Evolutionary conservation across 768 basidiomycete species (phyloP).

Genomic region (Kwoniella sp.): DNA sequence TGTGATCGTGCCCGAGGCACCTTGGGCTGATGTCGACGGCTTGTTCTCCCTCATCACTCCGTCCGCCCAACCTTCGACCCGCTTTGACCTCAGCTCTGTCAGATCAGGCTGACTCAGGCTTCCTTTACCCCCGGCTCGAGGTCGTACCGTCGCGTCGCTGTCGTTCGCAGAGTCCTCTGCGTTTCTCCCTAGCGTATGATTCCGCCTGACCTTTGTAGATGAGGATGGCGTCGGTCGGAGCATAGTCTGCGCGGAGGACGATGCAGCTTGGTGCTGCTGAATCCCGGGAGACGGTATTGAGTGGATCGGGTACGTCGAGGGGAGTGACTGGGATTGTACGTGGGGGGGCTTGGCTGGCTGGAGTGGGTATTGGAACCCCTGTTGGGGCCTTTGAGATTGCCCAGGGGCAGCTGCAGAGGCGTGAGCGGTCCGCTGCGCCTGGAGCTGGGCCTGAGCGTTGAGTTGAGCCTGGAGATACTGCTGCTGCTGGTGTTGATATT

Average conservation of each 20-base stretch:
- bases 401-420: no score
- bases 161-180: slow-evolving; percentile 13
- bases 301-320: not conserved
- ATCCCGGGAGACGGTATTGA: not conserved
- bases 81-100: slow-evolving; percentile 5
- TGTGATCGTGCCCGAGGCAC: no score
- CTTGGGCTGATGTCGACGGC: no score
- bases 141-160: slow-evolving; percentile 11
- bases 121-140: not conserved
- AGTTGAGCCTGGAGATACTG: not conserved
- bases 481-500: not conserved
- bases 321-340: not conserved
- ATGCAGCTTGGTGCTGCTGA: not conserved
- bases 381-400: no score
- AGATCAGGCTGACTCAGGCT: slow-evolving; percentile 18
- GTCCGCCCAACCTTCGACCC: slow-evolving; percentile 16
- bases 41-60: slow-evolving; percentile 1
- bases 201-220: not conserved
- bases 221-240: not conserved
- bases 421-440: no score
- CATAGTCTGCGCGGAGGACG: not conserved
- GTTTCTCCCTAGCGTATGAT: not conserved
- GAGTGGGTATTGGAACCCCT: not conserved
- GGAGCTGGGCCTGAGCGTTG: no score
- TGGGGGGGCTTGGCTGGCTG: not conserved